Conservation (phyloP, 2,329 filamentous ascomycete species). For the Pseudogymnoascus sp. region DNA sequence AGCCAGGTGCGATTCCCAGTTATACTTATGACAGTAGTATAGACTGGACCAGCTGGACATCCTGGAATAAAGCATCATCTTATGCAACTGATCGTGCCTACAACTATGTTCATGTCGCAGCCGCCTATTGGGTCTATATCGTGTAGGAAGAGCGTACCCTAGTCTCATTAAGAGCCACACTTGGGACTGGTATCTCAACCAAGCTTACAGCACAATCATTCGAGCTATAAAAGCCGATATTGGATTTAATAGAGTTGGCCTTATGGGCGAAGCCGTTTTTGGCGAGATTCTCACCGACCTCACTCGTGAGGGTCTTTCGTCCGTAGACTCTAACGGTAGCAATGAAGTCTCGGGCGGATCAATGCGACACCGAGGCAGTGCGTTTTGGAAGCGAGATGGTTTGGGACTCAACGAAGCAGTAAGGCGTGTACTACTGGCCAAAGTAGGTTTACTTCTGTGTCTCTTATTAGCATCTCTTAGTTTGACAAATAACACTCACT, state of each 20-base stretch:
- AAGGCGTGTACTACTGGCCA: constrained; percentile 52
- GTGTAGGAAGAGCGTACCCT: constrained; percentile 42
- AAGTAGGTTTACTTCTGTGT: constrained; percentile 14
- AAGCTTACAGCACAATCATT: constrained; percentile 43
- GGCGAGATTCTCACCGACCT: constrained; percentile 44
- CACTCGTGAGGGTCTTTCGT: constrained; percentile 35
- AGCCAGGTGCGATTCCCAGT: constrained; percentile 32
- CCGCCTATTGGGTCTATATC: constrained; percentile 49
- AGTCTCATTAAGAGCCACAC: constrained; percentile 32
- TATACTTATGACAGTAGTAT: constrained; percentile 37
- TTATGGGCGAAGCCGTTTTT: constrained; percentile 54
- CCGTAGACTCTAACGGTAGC: constrained; percentile 31
- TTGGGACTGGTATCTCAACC: constrained; percentile 47
- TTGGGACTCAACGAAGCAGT: constrained; percentile 54
- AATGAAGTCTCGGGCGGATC: constrained; percentile 41
- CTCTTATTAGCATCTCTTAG: constrained; percentile 26
- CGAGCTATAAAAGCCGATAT: constrained; percentile 31
- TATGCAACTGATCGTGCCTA: constrained; percentile 44
- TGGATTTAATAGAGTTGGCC: constrained; percentile 37
- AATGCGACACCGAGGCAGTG: constrained; percentile 42
- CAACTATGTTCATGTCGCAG: constrained; percentile 49
- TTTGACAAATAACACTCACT: neutral
- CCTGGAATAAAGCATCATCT: constrained; percentile 40
- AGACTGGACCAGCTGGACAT: constrained; percentile 42
- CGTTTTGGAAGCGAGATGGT: constrained; percentile 54